These are phyloP conservation scores for Teratosphaeria zuluensis DNA, from an alignment of 2,329 filamentous ascomycete genomes.

Conservation along the genomic window DNA sequence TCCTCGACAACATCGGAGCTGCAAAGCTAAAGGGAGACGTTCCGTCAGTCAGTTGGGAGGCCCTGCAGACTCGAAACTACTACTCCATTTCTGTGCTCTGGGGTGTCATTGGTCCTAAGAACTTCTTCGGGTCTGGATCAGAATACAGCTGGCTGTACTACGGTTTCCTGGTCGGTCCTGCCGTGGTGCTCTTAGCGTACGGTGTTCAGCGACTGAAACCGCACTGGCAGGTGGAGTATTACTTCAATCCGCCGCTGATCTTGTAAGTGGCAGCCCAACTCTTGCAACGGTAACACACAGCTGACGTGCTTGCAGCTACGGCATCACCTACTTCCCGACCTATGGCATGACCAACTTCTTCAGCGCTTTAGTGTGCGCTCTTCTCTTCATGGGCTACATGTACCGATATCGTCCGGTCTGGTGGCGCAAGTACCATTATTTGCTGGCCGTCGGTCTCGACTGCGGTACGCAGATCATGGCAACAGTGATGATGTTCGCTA, in stretches of 20 bases:
- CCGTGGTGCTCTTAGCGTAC: conserved; percentile 6
- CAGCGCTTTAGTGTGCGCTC: conserved; percentile 1
- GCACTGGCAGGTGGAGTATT: conserved; percentile 8
- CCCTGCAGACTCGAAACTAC: conserved; percentile 5
- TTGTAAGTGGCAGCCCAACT: neutral
- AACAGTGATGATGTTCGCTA: neutral
- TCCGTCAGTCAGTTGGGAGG: conserved; percentile 6
- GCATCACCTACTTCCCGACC: conserved; percentile 3
- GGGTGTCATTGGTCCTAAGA: conserved; percentile 27
- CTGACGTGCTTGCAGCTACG: conserved; percentile 1
- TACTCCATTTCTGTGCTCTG: conserved; percentile 24
- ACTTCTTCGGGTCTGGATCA: conserved; percentile 8
- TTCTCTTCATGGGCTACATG: conserved; percentile 9
- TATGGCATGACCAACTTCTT: conserved; percentile 8
- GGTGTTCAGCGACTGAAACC: conserved; percentile 6
- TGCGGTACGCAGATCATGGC: neutral
- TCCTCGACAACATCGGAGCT: neutral
- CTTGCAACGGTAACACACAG: neutral
- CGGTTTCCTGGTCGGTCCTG: conserved; percentile 8
- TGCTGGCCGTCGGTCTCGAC: conserved; percentile 2
- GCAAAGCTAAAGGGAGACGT: conserved; percentile 4
- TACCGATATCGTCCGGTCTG: conserved; percentile 8
- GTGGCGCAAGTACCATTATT: conserved; percentile 11
- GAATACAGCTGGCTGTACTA: conserved; percentile 10
- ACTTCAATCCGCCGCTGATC: conserved; percentile 6